phyloP scores from a whole-genome alignment of 225 moss, liverwort and hornwort genomes.

The Marchantia polymorpha region DNA sequence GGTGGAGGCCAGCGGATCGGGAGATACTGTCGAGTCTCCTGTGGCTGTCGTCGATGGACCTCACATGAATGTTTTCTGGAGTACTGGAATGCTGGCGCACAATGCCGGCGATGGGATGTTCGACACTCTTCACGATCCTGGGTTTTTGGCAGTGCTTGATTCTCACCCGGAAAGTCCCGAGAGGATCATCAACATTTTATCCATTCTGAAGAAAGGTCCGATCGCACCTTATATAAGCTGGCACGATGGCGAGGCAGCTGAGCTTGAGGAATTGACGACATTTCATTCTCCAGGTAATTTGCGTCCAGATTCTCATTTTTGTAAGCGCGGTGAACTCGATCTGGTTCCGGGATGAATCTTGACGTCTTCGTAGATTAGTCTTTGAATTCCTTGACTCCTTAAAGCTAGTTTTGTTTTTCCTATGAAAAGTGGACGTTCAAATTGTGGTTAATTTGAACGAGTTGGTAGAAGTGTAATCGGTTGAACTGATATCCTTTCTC shows the following conservation, averaged over 20 bases:
- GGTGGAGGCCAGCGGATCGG: background rate
- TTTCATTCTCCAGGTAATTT: constrained; percentile 61
- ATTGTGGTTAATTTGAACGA: too few species aligned
- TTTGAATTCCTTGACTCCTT: too few species aligned
- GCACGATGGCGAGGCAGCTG: constrained; percentile 53
- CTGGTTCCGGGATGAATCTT: background rate
- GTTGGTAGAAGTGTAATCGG: too few species aligned
- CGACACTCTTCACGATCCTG: constrained; percentile 59
- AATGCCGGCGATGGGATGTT: constrained; percentile 60
- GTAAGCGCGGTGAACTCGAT: background rate
- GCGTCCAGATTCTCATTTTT: background rate
- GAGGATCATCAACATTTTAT: constrained; percentile 67
- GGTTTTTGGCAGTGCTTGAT: constrained; percentile 65
- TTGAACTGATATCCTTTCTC: too few species aligned
- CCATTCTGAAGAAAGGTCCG: constrained; percentile 68
- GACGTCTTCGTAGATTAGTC: background rate
- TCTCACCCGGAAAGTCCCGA: constrained; percentile 68
- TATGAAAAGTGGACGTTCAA: too few species aligned
- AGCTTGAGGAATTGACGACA: constrained; percentile 46
- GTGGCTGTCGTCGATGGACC: background rate
- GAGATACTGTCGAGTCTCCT: background rate
- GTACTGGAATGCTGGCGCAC: constrained; percentile 63
- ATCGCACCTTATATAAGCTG: constrained; percentile 59
- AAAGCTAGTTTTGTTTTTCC: too few species aligned
- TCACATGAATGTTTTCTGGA: constrained; percentile 54